Evolutionary conservation across 1,284 basidiomycete genomes (phyloP).

Genomic region (Trichosporon asahii): DNA sequence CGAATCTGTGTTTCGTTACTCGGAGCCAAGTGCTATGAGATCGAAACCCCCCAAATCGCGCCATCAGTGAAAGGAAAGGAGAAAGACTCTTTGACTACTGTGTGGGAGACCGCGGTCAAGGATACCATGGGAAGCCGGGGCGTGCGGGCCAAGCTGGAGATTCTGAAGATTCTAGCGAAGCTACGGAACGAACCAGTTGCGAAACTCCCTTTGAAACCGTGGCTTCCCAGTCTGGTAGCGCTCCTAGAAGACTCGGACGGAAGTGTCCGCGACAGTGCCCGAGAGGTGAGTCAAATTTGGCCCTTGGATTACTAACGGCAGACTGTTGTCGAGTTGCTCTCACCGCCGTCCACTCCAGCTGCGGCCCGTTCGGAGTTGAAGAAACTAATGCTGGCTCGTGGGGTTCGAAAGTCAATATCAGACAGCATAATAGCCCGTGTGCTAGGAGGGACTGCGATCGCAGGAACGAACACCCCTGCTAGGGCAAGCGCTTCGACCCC

Average conservation of each 20-base stretch:
- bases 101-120: constrained; percentile 71
- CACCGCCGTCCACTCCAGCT: constrained; percentile 72
- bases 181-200: constrained; percentile 73
- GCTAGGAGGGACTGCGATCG: constrained; percentile 32
- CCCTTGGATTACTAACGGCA: constrained; percentile 32
- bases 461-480: background rate
- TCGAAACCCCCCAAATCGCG: constrained; percentile 18
- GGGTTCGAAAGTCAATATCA: constrained; percentile 75
- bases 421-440: constrained; percentile 54
- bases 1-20: constrained; percentile 31
- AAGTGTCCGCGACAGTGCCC: constrained; percentile 79
- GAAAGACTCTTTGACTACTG: constrained; percentile 66
- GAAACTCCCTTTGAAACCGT: constrained; percentile 77
- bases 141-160: constrained; percentile 60
- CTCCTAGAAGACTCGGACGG: constrained; percentile 86
- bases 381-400: constrained; percentile 79
- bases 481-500: background rate
- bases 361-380: constrained; percentile 88
- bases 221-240: constrained; percentile 74
- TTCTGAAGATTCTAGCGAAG: constrained; percentile 37
- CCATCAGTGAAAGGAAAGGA: constrained; percentile 61
- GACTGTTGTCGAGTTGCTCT: constrained; percentile 79
- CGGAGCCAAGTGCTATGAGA: constrained; percentile 33
- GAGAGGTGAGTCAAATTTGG: constrained; percentile 44
- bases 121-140: constrained; percentile 72